Conservation (phyloP, 2,329 filamentous ascomycete genomes). For the Paramyrothecium sp. region DNA sequence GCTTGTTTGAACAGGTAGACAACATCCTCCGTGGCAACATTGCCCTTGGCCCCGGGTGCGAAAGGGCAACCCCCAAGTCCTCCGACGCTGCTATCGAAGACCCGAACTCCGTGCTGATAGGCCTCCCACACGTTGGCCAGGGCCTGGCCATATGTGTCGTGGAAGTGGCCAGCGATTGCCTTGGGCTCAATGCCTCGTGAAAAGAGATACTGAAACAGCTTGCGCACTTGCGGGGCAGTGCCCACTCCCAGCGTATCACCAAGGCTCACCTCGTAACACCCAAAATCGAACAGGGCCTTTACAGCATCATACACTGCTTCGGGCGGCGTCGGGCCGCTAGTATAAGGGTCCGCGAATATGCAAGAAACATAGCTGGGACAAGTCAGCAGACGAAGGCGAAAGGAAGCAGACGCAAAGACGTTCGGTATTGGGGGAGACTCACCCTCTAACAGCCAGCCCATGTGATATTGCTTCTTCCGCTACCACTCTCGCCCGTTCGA, state of each 20-base stretch:
- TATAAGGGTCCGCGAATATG: conserved; percentile 54
- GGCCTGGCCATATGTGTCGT: conserved; percentile 70
- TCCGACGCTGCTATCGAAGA: conserved; percentile 65
- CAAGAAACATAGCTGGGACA: conserved; percentile 47
- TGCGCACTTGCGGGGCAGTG: conserved; percentile 29
- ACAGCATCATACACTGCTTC: conserved; percentile 32
- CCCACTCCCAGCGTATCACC: conserved; percentile 67
- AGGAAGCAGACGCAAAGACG: background rate
- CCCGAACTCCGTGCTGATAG: conserved; percentile 60
- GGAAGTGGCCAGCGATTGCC: conserved; percentile 65
- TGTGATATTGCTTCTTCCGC: conserved; percentile 38
- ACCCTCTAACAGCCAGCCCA: conserved; percentile 47
- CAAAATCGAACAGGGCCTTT: conserved; percentile 53
- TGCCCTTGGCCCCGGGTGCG: conserved; percentile 67
- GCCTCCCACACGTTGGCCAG: conserved; percentile 64
- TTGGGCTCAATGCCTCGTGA: conserved; percentile 51
- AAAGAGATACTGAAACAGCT: conserved; percentile 47
- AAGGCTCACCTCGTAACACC: conserved; percentile 65
- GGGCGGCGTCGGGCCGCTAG: conserved; percentile 26
- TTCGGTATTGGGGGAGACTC: background rate
- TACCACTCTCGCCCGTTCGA: conserved; percentile 48
- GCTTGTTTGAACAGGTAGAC: conserved; percentile 40
- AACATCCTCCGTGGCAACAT: conserved; percentile 41
- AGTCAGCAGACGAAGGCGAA: background rate
- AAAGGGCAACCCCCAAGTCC: conserved; percentile 69